These are phyloP conservation scores for Chytriomyces confervae DNA, from an alignment of 192 early-diverging fungal species.

Conservation along the genomic window DNA sequence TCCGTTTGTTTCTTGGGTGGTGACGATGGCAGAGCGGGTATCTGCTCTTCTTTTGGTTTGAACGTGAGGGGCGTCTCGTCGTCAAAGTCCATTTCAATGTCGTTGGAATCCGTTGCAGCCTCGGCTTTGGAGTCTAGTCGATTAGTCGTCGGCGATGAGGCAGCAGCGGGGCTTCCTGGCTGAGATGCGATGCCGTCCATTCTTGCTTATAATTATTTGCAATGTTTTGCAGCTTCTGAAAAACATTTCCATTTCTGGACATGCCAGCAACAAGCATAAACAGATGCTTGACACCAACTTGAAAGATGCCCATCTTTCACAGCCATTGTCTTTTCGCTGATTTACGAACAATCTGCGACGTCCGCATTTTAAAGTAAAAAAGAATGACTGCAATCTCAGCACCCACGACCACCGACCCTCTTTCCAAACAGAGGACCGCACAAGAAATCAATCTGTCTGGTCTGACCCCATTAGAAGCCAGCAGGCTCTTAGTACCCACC, in stretches of 20 bases:
- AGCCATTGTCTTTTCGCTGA: too few species aligned
- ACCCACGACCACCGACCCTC: background rate
- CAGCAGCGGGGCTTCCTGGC: too few species aligned
- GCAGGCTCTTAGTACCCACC: constrained; percentile 28
- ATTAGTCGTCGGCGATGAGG: too few species aligned
- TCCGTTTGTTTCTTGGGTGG: background rate
- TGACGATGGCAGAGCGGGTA: background rate
- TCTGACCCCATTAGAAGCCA: constrained; percentile 35
- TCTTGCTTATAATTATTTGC: too few species aligned
- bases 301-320: too few species aligned
- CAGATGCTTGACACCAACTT: too few species aligned
- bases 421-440: constrained; percentile 18
- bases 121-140: background rate
- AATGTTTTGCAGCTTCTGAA: too few species aligned
- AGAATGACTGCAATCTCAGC: background rate
- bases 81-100: background rate
- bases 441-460: constrained; percentile 35
- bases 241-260: too few species aligned
- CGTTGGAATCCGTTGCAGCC: background rate
- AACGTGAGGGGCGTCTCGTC: background rate
- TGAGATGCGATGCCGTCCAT: too few species aligned
- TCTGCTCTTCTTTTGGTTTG: background rate
- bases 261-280: too few species aligned
- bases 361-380: too few species aligned
- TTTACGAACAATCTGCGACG: too few species aligned